Evolutionary conservation across 768 basidiomycete species (phyloP).

Genomic region (Trametopsis cervina): DNA sequence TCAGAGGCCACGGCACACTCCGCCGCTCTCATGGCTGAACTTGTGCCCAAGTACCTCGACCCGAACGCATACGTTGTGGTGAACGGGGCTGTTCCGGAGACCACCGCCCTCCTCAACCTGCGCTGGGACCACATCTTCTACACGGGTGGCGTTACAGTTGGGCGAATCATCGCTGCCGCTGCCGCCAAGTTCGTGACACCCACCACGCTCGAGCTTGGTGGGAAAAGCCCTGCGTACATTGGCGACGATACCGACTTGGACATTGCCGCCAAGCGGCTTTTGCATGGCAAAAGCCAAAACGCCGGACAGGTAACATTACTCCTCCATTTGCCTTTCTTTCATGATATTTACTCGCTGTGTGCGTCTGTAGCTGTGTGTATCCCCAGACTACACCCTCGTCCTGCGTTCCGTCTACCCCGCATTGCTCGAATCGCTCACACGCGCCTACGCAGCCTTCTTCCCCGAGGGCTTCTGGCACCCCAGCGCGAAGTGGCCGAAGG

Average conservation of each 20-base stretch:
- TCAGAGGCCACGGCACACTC: conserved; percentile 51
- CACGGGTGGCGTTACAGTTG: conserved; percentile 29
- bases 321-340: background rate
- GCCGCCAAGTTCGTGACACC: conserved; percentile 37
- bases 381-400: conserved; percentile 39
- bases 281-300: conserved; percentile 54
- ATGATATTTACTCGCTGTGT: background rate
- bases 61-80: conserved; percentile 44
- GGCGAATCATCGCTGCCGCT: conserved; percentile 29
- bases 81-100: conserved; percentile 35
- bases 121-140: conserved; percentile 34
- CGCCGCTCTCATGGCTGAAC: conserved; percentile 40
- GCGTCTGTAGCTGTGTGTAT: conserved; percentile 28
- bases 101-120: conserved; percentile 25
- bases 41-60: conserved; percentile 52
- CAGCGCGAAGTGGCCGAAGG: conserved; percentile 32
- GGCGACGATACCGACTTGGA: conserved; percentile 35
- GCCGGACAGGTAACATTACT: conserved; percentile 6
- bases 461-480: conserved; percentile 40
- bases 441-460: conserved; percentile 40
- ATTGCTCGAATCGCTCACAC: conserved; percentile 37
- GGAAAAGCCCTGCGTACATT: conserved; percentile 41
- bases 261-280: conserved; percentile 52
- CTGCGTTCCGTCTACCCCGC: conserved; percentile 33
- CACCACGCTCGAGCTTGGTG: conserved; percentile 33